A percentile compares a stretch with the other conserved stretches of the same genome.
These are phyloP conservation scores for Aspergillus ostianus DNA, from an alignment of 495 filamentous ascomycete genomes.

Conservation along the genomic window DNA sequence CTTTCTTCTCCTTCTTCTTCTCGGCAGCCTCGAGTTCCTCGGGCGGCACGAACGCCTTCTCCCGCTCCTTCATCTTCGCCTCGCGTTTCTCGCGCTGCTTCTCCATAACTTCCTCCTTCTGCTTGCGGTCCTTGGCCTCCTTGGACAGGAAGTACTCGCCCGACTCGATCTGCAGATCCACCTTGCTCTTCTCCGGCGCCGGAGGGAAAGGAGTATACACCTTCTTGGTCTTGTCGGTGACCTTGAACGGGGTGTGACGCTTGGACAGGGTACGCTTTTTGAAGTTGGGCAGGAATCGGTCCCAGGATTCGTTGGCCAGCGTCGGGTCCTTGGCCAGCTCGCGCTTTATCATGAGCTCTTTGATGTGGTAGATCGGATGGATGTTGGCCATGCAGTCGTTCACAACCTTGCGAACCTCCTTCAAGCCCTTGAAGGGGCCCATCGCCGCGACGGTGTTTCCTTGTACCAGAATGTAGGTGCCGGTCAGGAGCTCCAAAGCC, in stretches of 20 bases:
- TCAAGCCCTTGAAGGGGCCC: slow-evolving; percentile 88
- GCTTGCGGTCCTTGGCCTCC: slow-evolving; percentile 82
- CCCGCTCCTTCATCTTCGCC: slow-evolving; percentile 82
- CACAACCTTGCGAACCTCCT: slow-evolving; percentile 85
- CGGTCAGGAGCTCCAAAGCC: slow-evolving; percentile 90
- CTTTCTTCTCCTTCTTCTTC: slow-evolving; percentile 46
- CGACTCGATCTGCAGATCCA: slow-evolving; percentile 96
- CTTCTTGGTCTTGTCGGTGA: slow-evolving; percentile 94
- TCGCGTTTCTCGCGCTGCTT: slow-evolving; percentile 79
- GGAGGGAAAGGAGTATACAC: slow-evolving; percentile 78
- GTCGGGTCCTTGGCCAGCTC: slow-evolving; percentile 95
- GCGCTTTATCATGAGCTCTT: slow-evolving; percentile 98
- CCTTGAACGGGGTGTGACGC: slow-evolving; percentile 76
- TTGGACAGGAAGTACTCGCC: slow-evolving; percentile 96
- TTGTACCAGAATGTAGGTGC: slow-evolving; percentile 93
- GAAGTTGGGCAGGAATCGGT: slow-evolving; percentile 95
- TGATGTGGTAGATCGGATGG: slow-evolving; percentile 91
- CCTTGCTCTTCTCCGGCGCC: slow-evolving; percentile 89
- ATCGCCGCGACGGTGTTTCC: slow-evolving; percentile 93
- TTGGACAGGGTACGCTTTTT: slow-evolving; percentile 92
- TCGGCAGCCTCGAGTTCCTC: slow-evolving; percentile 59
- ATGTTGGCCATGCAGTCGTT: slow-evolving; percentile 98
- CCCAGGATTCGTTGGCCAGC: slow-evolving; percentile 85
- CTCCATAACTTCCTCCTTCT: slow-evolving; percentile 74
- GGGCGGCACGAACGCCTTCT: slow-evolving; percentile 83